Conservation (phyloP, 805 yeast species). For the Lachancea mirantina region DNA sequence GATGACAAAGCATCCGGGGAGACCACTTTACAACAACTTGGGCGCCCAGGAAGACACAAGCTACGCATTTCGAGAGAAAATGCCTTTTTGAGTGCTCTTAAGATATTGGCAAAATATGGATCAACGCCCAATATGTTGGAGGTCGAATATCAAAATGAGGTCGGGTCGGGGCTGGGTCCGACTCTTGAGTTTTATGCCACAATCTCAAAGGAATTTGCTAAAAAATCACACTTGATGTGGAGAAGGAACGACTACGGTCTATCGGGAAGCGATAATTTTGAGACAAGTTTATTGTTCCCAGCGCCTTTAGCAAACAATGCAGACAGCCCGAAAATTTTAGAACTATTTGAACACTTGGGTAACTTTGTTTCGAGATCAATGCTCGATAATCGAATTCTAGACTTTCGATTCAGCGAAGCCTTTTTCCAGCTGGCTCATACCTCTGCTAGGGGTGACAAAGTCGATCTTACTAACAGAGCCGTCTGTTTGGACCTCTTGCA, state of each 20-base stretch:
- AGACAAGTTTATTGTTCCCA: constrained; percentile 64
- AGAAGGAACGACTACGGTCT: constrained; percentile 36
- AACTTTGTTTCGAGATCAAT: constrained; percentile 80
- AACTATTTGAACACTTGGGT: constrained; percentile 63
- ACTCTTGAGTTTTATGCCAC: constrained; percentile 85
- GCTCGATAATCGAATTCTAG: constrained; percentile 81
- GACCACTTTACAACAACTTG: constrained; percentile 41
- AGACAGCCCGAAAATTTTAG: constrained; percentile 37
- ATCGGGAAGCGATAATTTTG: constrained; percentile 29
- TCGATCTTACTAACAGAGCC: constrained; percentile 7
- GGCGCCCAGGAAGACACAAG: constrained; percentile 73
- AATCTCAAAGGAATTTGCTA: constrained; percentile 69
- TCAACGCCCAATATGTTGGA: constrained; percentile 76
- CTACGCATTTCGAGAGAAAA: constrained; percentile 66
- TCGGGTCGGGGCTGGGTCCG: constrained; percentile 95
- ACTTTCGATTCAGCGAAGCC: constrained; percentile 64
- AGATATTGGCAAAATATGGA: constrained; percentile 70
- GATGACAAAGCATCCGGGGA: constrained; percentile 29
- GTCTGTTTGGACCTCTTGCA: constrained; percentile 34
- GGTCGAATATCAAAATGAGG: constrained; percentile 83
- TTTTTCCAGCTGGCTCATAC: constrained; percentile 56
- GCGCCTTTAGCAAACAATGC: constrained; percentile 40
- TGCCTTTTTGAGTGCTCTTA: constrained; percentile 68
- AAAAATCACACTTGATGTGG: constrained; percentile 60
- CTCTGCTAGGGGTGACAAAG: constrained; percentile 9